Evolutionary conservation across 1,284 basidiomycete genomes (phyloP).

Genomic region (Irpex lacteus): DNA sequence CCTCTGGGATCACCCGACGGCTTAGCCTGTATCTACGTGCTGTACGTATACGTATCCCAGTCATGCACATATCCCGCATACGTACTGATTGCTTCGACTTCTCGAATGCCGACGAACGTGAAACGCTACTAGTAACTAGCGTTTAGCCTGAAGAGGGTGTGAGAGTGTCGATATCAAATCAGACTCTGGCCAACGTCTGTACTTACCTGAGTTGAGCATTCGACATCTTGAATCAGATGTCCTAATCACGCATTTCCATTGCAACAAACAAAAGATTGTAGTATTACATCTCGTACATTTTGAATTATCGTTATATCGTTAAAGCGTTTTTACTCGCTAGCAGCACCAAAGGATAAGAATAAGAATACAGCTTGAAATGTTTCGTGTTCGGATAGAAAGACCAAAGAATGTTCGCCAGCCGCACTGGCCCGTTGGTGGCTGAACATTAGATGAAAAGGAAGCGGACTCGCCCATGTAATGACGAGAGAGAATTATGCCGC

Average conservation of each 20-base stretch:
- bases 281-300: conserved; percentile 1
- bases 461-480: no score
- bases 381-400: not conserved
- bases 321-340: not conserved
- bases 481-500: not conserved
- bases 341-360: not conserved
- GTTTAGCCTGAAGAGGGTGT: not conserved
- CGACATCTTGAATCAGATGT: not conserved
- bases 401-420: not conserved
- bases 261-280: not conserved
- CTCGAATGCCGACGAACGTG: not conserved
- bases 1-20: not conserved
- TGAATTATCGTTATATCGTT: not conserved
- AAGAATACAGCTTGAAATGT: not conserved
- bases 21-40: not conserved
- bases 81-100: not conserved
- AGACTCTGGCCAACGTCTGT: not conserved
- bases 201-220: not conserved
- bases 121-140: not conserved
- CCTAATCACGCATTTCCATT: not conserved
- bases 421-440: not conserved
- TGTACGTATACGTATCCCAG: not conserved
- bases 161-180: not conserved
- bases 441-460: not conserved
- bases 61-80: not conserved